Conservation (phyloP, 2,329 filamentous ascomycete species). For the Scleromitrula shiraiana region DNA sequence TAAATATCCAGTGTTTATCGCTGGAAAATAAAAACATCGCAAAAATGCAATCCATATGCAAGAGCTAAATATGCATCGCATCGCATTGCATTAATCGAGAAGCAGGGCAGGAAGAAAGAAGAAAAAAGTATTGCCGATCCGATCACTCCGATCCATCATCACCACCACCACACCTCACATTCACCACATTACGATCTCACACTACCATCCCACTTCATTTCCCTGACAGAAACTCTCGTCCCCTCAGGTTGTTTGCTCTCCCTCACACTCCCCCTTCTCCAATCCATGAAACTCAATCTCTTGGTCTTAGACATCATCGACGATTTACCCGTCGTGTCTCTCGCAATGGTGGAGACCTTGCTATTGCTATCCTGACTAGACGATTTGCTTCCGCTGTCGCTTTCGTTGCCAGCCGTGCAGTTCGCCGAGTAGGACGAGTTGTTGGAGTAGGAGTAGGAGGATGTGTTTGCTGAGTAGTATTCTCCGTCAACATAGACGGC, state of each 20-base stretch:
- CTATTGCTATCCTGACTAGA: conserved; percentile 1
- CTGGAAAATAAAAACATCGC: conserved; percentile 7
- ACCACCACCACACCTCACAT: neutral
- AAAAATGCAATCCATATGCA: neutral
- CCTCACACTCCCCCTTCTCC: conserved; percentile 5
- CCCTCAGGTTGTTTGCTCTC: neutral
- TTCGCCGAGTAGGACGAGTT: neutral
- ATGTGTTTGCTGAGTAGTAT: conserved; percentile 41
- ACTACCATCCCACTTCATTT: conserved; percentile 9
- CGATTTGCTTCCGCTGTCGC: conserved; percentile 4
- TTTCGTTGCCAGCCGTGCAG: conserved; percentile 5
- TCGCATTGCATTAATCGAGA: too few relatives aligned
- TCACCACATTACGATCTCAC: conserved; percentile 3
- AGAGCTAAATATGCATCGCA: conserved; percentile 2
- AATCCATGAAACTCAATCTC: conserved; percentile 9
- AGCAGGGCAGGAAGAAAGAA: too few relatives aligned
- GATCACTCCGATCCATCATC: neutral
- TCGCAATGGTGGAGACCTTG: neutral
- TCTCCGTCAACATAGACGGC: conserved; percentile 93
- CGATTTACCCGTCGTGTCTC: conserved; percentile 8
- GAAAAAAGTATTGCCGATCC: neutral
- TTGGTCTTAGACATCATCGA: conserved; percentile 3
- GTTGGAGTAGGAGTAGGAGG: too few relatives aligned
- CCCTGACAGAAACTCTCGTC: conserved; percentile 3
- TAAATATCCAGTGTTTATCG: neutral